phyloP scores from a whole-genome alignment of 345 rosid species.

The Moricandia arvensis region DNA sequence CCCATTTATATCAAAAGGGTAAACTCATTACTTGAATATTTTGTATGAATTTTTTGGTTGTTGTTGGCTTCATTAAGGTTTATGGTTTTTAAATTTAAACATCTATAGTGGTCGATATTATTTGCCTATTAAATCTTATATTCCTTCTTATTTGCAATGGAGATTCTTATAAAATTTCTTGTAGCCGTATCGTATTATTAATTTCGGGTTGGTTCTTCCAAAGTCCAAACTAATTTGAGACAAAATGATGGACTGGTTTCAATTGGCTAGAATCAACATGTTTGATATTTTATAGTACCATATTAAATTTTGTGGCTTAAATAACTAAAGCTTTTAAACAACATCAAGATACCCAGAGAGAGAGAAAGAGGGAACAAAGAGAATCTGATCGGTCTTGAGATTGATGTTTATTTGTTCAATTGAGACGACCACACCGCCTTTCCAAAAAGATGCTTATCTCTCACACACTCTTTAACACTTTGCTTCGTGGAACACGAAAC shows the following conservation, averaged over 20 bases:
- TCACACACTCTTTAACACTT: constrained; percentile 17
- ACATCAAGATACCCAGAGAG: constrained; percentile 36
- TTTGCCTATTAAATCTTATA: no score
- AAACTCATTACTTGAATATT: background rate
- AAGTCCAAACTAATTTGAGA: no score
- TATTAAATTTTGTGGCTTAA: background rate
- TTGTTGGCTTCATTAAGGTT: no score
- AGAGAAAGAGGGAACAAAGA: constrained; percentile 45
- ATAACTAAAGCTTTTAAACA: background rate
- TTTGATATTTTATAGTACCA: background rate
- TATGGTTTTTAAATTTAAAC: no score
- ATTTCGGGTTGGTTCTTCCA: no score
- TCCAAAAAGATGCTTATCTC: constrained; percentile 56
- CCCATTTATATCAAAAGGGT: background rate
- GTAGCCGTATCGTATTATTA: no score
- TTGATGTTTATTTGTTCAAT: constrained; percentile 54
- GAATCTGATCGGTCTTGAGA: constrained; percentile 83
- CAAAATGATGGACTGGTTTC: no score
- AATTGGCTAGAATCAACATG: no score
- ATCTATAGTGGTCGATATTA: no score
- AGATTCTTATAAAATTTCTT: no score
- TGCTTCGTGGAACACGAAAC: constrained; percentile 49
- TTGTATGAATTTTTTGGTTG: no score
- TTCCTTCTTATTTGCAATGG: no score
- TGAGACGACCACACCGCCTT: constrained; percentile 84